Evolutionary conservation across 805 yeast genomes (phyloP).

Genomic region (Ascoidea asiatica): DNA sequence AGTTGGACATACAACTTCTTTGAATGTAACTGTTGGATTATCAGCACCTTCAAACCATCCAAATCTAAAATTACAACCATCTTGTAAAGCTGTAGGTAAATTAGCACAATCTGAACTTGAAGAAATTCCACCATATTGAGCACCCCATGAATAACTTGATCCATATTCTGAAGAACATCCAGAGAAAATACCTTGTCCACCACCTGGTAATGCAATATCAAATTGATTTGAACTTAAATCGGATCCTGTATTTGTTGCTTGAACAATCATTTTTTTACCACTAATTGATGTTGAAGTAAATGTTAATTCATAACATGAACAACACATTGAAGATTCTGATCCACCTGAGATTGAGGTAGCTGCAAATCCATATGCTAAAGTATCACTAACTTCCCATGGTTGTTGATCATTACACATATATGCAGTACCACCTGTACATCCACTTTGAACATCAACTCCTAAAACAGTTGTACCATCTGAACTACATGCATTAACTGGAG

Average conservation of each 20-base stretch:
- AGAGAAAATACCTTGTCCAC: slow-evolving; percentile 4
- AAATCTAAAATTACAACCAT: slow-evolving; percentile 6
- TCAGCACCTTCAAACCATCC: slow-evolving; percentile 5
- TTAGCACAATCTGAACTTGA: slow-evolving; percentile 2
- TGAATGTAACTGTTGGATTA: slow-evolving; percentile 4
- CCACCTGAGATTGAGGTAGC: slow-evolving; percentile 3
- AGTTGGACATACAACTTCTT: slow-evolving; percentile 7
- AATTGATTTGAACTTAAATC: slow-evolving; percentile 3
- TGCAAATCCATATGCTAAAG: slow-evolving; percentile 4
- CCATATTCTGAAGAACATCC: slow-evolving; percentile 3
- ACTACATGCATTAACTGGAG: slow-evolving; percentile 5
- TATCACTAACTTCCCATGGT: slow-evolving; percentile 3
- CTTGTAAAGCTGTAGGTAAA: slow-evolving; percentile 4
- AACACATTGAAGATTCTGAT: slow-evolving; percentile 1
- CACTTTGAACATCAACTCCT: slow-evolving; percentile 1
- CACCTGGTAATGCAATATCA: slow-evolving; percentile 6
- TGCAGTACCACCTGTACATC: slow-evolving; percentile 7
- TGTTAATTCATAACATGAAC: slow-evolving; percentile 4
- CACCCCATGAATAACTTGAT: slow-evolving; percentile 4
- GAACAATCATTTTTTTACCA: slow-evolving; percentile 6
- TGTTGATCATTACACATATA: slow-evolving; percentile 7
- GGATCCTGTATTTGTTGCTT: slow-evolving; percentile 5
- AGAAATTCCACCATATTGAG: slow-evolving; percentile 5
- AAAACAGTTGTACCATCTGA: slow-evolving; percentile 2
- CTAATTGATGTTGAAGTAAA: slow-evolving; percentile 2